Conservation (phyloP, 352 stramenopile genomes). For the Stramenopiles sp. region DNA sequence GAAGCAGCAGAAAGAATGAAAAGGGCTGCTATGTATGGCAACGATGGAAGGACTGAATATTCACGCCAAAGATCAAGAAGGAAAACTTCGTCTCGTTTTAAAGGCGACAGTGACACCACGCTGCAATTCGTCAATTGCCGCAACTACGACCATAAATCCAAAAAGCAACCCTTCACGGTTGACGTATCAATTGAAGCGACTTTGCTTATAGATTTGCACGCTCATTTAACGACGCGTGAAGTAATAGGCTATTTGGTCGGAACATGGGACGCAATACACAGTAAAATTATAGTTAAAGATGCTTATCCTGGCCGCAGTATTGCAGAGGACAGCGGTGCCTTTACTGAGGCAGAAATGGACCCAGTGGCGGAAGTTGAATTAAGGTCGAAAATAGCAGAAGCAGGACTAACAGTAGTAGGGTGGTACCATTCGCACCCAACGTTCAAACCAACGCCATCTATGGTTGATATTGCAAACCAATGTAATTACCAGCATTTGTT, state of each 20-base stretch:
- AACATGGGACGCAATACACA: conserved; percentile 48
- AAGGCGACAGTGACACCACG: background rate
- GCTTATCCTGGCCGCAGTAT: conserved; percentile 72
- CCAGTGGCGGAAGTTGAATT: conserved; percentile 66
- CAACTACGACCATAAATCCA: conserved; percentile 21
- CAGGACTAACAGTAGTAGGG: conserved; percentile 64
- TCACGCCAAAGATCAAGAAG: conserved; percentile 17
- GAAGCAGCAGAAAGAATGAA: conserved; percentile 12
- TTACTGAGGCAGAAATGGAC: conserved; percentile 84
- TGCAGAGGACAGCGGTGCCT: conserved; percentile 55
- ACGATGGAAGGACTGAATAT: conserved; percentile 15
- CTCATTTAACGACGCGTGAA: conserved; percentile 69
- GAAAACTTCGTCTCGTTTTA: conserved; percentile 16
- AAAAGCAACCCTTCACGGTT: conserved; percentile 51
- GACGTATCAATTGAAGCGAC: conserved; percentile 59
- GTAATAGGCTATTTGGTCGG: conserved; percentile 81
- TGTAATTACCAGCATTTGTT: conserved; percentile 72
- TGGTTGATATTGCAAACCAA: conserved; percentile 83
- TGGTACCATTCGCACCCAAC: conserved; percentile 85
- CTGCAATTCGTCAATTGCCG: background rate
- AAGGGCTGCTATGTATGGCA: background rate
- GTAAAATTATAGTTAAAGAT: conserved; percentile 67
- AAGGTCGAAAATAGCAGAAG: conserved; percentile 60
- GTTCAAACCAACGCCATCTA: conserved; percentile 68
- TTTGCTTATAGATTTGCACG: conserved; percentile 72